These are phyloP conservation scores for Blakeslea trispora DNA, from an alignment of 371 early-diverging fungal species.

Conservation along the genomic window DNA sequence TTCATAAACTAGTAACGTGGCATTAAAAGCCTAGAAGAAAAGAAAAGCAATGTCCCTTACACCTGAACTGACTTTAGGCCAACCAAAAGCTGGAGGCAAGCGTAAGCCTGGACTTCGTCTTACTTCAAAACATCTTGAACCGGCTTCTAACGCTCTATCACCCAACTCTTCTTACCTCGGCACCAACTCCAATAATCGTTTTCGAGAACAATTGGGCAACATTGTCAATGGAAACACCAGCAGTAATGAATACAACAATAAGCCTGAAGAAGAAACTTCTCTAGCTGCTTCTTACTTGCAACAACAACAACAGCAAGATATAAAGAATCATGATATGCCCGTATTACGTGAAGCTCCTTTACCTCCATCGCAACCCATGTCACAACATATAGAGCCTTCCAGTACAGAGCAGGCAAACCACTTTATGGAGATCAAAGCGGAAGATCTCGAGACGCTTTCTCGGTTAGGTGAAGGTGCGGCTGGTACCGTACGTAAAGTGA, in stretches of 20 bases:
- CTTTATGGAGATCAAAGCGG: conserved; percentile 52
- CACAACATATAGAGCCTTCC: conserved; percentile 10
- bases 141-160: conserved; percentile 17
- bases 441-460: conserved; percentile 61
- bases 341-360: conserved; percentile 42
- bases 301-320: conserved; percentile 8
- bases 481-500: conserved; percentile 89
- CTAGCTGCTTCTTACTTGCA: conserved; percentile 30
- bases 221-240: conserved; percentile 35
- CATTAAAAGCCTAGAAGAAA: no score
- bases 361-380: conserved; percentile 26
- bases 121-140: conserved; percentile 25
- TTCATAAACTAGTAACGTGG: no score
- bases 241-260: conserved; percentile 19
- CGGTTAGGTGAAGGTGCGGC: conserved; percentile 94
- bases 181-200: conserved; percentile 17
- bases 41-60: conserved; percentile 14
- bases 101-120: conserved; percentile 32
- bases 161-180: conserved; percentile 21
- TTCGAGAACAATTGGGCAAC: conserved; percentile 42
- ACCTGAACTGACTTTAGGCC: conserved; percentile 17
- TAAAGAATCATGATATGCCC: conserved; percentile 21
- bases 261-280: conserved; percentile 27
- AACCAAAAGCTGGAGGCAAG: conserved; percentile 24
- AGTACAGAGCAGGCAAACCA: conserved; percentile 11